Base-by-base conservation (phyloP, 2,329 filamentous ascomycete genomes). In the Penicillium sumatraense region DNA sequence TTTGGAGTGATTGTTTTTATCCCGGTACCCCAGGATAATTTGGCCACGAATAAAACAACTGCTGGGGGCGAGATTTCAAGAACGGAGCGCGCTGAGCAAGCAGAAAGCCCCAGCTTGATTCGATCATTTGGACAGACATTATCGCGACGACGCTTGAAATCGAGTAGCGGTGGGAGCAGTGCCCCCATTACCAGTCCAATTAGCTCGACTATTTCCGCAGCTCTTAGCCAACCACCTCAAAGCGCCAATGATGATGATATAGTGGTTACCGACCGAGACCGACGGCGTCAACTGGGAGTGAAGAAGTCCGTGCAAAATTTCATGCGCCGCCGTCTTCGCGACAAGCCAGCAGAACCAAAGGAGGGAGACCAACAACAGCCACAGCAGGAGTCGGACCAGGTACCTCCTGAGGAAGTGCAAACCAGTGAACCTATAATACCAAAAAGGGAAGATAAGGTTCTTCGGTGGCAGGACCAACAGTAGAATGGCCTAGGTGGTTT, bases 1-100 rank as follows among this genome's bases (percentile, higher is more conserved):
- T 83, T 90, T 35, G 91, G 92, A 1, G 81, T 92, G 29, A 75
- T 96, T 53, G 86, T 87, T 29, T 96, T 93, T 65, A 75, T 86
- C 6, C 77, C 88, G 1, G 83, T 91, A 4, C 72, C 82, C 0
- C 90, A 93, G 65, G 88, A 91, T 53, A 88, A 89, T 59, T 75
- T 90, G 14, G 91, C 89, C 0, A 86, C 81, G 49, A 87, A 87
- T 50, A 88, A 90, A 10, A 86, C 80, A 60, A 96, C 90, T 0
- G 77, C 90, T 14, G 79, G 85, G 16, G 85, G 86, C 11, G 86
- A 90, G 64, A 85, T 91, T 42, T 84, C 89, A 50, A 83, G 85
- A 27, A 65, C 83, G 57, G 80, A 81, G 67, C 76, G 74, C 56
- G 73, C 73, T 49, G 73, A 77, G 35, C 74, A 71, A 2, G 76